Percentiles rank a stretch among this genome's conserved stretches.
phyloP scores from a whole-genome alignment of 495 filamentous ascomycete species.

The Podospora pseudoanserina region DNA sequence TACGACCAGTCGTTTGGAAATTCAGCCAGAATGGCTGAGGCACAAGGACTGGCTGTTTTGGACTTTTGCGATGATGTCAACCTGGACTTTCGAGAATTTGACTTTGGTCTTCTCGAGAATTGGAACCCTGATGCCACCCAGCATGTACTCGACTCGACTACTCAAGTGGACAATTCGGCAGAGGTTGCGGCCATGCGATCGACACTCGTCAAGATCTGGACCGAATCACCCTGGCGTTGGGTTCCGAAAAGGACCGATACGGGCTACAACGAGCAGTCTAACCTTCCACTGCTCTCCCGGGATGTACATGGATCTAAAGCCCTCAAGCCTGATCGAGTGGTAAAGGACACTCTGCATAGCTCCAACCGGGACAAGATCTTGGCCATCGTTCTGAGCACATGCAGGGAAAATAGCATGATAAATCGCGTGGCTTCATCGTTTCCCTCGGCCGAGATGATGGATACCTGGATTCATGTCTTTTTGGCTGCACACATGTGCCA shows the following conservation, averaged over 20 bases:
- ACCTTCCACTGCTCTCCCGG: constrained; percentile 48
- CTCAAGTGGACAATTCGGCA: constrained; percentile 5
- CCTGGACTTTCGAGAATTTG: constrained; percentile 58
- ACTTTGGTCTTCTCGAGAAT: constrained; percentile 55
- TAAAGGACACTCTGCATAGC: constrained; percentile 42
- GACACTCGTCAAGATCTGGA: constrained; percentile 37
- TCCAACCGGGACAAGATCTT: constrained; percentile 54
- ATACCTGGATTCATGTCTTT: constrained; percentile 59
- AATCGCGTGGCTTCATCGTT: constrained; percentile 55
- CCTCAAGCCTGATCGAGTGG: constrained; percentile 33
- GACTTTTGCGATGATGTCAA: constrained; percentile 52
- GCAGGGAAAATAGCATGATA: constrained; percentile 41
- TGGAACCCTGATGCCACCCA: constrained; percentile 48
- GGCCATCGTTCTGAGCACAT: constrained; percentile 54
- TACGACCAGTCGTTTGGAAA: constrained; percentile 30
- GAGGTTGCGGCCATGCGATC: constrained; percentile 34
- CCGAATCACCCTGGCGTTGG: constrained; percentile 54
- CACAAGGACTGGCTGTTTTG: constrained; percentile 37
- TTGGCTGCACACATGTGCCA: constrained; percentile 49
- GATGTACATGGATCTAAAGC: constrained; percentile 26
- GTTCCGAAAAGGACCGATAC: constrained; percentile 48
- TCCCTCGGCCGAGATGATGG: constrained; percentile 55
- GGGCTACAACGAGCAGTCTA: constrained; percentile 50
- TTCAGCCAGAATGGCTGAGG: constrained; percentile 26
- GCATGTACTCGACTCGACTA: constrained; percentile 13